Evolutionary conservation across 495 filamentous ascomycete genomes (phyloP).

Genomic region (Trypethelium eluteriae): DNA sequence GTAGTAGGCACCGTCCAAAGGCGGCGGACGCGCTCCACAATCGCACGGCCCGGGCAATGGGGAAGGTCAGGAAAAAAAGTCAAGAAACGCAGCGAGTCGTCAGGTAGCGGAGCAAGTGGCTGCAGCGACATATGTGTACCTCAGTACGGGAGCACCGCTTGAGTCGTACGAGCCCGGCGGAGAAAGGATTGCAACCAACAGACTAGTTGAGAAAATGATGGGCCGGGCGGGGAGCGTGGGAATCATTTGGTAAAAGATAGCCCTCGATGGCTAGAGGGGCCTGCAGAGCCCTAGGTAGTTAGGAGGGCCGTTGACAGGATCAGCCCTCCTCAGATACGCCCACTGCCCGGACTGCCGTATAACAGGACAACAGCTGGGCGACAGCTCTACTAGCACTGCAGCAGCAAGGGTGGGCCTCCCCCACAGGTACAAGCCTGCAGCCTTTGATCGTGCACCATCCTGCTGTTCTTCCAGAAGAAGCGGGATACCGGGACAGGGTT

Average conservation of each 20-base stretch:
- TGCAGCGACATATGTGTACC: constrained; percentile 3
- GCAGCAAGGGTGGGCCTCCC: neutral
- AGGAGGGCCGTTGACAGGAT: neutral
- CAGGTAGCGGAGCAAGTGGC: constrained; percentile 3
- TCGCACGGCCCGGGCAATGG: neutral
- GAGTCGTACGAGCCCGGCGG: constrained; percentile 10
- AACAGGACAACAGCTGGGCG: constrained; percentile 6
- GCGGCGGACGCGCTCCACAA: neutral
- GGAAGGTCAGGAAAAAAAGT: neutral
- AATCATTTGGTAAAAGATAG: neutral
- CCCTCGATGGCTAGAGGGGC: constrained; percentile 1
- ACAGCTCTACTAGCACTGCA: neutral
- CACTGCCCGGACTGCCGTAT: neutral
- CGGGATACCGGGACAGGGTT: neutral
- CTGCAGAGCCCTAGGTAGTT: neutral
- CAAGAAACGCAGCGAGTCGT: neutral
- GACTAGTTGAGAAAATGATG: constrained; percentile 9
- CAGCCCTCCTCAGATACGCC: constrained; percentile 3
- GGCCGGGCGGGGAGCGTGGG: neutral
- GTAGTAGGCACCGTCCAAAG: neutral
- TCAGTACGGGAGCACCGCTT: neutral
- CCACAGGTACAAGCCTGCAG: neutral
- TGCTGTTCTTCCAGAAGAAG: constrained; percentile 2
- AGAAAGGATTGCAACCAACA: constrained; percentile 1
- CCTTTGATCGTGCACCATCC: constrained; percentile 3